Evolutionary conservation across 257 asterid genomes (phyloP).

Genomic region (Nicotiana obtusifolia): DNA sequence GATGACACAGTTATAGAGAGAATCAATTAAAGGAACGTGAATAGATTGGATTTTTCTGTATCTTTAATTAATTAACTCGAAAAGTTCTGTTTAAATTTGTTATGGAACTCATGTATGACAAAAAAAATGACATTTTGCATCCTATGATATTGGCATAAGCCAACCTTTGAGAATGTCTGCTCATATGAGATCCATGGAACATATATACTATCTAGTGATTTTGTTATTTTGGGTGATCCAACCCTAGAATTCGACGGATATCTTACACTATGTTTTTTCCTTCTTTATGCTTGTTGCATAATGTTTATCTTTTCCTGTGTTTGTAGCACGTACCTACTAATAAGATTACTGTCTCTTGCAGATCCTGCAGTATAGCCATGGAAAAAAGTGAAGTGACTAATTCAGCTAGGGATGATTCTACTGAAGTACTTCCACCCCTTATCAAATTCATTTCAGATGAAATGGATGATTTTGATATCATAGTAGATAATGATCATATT

Average conservation of each 20-base stretch:
- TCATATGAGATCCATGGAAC: not conserved
- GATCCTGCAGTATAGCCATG: constrained; percentile 17
- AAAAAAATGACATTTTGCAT: not conserved
- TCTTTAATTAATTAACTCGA: not conserved
- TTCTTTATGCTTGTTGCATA: not conserved
- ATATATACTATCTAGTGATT: not conserved
- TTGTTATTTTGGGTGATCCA: not conserved
- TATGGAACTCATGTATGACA: not conserved
- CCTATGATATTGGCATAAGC: not conserved
- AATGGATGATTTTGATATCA: constrained; percentile 49
- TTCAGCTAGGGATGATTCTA: constrained; percentile 6
- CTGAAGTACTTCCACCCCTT: constrained; percentile 37
- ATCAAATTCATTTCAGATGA: constrained; percentile 38
- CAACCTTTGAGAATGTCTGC: not conserved
- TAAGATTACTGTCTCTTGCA: not conserved
- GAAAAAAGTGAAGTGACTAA: constrained; percentile 15
- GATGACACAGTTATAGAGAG: not conserved
- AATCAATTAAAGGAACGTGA: not conserved
- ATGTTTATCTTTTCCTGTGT: not conserved
- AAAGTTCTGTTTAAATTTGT: not conserved
- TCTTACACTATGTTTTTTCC: not conserved
- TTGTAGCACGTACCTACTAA: not conserved
- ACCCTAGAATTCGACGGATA: not conserved
- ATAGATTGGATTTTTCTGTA: not conserved
- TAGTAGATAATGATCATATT: not conserved